These are phyloP conservation scores for Shiraia sp. DNA, from an alignment of 2,329 filamentous ascomycete species.

Conservation along the genomic window DNA sequence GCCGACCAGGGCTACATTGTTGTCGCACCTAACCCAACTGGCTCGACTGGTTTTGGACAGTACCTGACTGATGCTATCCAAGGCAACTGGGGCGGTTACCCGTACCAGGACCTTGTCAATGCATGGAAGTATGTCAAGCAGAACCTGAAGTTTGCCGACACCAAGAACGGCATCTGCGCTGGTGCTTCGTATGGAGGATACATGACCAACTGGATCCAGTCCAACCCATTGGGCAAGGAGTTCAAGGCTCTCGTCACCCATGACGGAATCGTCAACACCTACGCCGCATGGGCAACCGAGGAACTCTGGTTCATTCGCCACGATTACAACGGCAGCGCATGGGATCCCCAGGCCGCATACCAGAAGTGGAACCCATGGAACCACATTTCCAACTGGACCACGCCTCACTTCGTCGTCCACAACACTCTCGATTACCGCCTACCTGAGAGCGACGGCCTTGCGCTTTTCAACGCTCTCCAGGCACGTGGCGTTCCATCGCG, in stretches of 20 bases:
- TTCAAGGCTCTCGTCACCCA: constrained; percentile 90
- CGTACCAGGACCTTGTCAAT: constrained; percentile 81
- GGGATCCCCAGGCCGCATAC: constrained; percentile 48
- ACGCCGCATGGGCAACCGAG: constrained; percentile 51
- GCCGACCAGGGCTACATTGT: constrained; percentile 87
- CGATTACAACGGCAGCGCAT: constrained; percentile 45
- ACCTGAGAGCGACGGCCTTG: constrained; percentile 80
- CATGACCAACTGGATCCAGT: constrained; percentile 80
- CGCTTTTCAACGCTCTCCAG: constrained; percentile 85
- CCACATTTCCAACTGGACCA: constrained; percentile 72
- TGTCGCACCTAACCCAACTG: constrained; percentile 81
- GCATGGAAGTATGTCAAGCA: constrained; percentile 74
- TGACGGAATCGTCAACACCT: constrained; percentile 75
- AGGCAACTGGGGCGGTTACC: constrained; percentile 81
- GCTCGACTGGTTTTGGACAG: constrained; percentile 83
- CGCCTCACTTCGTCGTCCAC: constrained; percentile 87
- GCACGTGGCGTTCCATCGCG: constrained; percentile 73
- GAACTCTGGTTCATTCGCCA: constrained; percentile 58
- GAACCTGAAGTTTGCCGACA: constrained; percentile 69
- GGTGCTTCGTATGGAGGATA: constrained; percentile 60
- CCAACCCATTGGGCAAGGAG: constrained; percentile 76
- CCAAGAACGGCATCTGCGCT: constrained; percentile 69
- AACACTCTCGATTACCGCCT: constrained; percentile 89
- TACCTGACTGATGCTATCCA: constrained; percentile 75
- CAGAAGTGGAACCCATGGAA: constrained; percentile 61